Base-by-base conservation (phyloP, 2,329 filamentous ascomycete species). In the Aspergillus sp. region DNA sequence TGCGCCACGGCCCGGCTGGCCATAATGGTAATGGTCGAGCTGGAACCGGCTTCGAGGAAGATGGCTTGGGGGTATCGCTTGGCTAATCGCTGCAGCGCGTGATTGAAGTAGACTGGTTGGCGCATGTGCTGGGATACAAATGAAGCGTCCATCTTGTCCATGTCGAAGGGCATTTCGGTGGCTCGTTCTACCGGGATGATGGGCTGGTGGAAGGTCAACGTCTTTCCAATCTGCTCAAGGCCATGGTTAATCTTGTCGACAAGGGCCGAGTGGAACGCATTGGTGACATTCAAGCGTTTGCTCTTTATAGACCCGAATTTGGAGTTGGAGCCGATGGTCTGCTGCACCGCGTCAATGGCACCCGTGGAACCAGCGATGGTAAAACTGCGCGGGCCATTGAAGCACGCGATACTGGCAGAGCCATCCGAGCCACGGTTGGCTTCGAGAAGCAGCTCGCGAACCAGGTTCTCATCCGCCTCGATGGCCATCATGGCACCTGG, bases 241-340 rank as follows among this genome's bases (percentile, higher is more conserved):
- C 56, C 35, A 1, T 43, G 14, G 7, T 66, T 50, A 0, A 78
- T 42, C 0, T 51, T 45, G 0, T 80, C 75, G 0, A 75, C 71
- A 0, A 80, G 66, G 0, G 52, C 45, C 0, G 72, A 80, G 56
- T 81, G 79, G 57, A 79, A 81, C 0, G 74, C 77, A 50, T 80
- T 71, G 0, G 76, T 75, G 1, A 78, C 74, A 11, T 73, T 66
- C 0, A 81, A 69, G 3, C 22, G 22, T 22, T 22, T 22, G 22
- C 22, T 22, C 22, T 22, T 22, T 4, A 22, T 22, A 22, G 22
- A 22, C 7, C 22, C 22, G 3, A 22, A 22, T 6, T 7, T 22
- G 22, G 22, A 22, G 22, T 22, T 22, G 22, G 22, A 22, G 22
- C 22, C 22, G 1, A 30, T 11, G 26, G 10, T 30, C 26, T 30